These are phyloP conservation scores for Coemansia guatemalensis DNA, from an alignment of 192 early-diverging fungal genomes.

Conservation along the genomic window DNA sequence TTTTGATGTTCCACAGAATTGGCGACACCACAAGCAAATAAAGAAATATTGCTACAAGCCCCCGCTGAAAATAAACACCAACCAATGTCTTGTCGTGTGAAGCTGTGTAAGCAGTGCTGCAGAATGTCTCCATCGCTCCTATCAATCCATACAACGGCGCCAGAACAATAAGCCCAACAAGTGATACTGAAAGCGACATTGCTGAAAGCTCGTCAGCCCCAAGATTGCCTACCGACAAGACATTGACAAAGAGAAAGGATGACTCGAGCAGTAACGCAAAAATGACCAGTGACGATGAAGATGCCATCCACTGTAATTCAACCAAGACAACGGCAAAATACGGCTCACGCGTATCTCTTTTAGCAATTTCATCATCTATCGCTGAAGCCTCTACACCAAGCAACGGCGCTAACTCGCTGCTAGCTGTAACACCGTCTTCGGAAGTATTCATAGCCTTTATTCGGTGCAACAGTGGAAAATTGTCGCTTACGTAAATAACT, in stretches of 20 bases:
- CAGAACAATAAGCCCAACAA: conserved; percentile 48
- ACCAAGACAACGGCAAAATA: conserved; percentile 17
- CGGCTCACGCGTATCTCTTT: conserved; percentile 7
- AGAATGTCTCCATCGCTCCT: conserved; percentile 43
- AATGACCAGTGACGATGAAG: conserved; percentile 55
- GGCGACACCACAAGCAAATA: conserved; percentile 8
- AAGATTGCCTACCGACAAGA: conserved; percentile 65
- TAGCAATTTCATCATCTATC: no score
- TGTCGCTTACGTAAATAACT: no score
- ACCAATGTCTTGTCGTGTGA: conserved; percentile 35
- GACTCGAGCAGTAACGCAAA: conserved; percentile 65
- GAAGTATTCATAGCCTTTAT: no score
- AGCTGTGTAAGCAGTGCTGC: conserved; percentile 22
- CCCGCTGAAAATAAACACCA: conserved; percentile 34
- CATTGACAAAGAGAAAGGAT: conserved; percentile 62
- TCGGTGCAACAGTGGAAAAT: no score
- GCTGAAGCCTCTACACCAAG: no score
- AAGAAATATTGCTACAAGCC: conserved; percentile 19
- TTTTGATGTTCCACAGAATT: conserved; percentile 42
- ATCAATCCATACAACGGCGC: conserved; percentile 63
- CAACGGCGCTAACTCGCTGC: no score
- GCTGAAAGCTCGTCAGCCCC: conserved; percentile 66
- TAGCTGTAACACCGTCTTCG: no score
- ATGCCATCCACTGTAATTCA: conserved; percentile 33
- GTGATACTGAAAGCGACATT: conserved; percentile 61